Percentiles rank a stretch among this genome's conserved stretches.
Evolutionary conservation across 2,329 filamentous ascomycete species (phyloP).

Genomic region (Coniochaeta prunicola): DNA sequence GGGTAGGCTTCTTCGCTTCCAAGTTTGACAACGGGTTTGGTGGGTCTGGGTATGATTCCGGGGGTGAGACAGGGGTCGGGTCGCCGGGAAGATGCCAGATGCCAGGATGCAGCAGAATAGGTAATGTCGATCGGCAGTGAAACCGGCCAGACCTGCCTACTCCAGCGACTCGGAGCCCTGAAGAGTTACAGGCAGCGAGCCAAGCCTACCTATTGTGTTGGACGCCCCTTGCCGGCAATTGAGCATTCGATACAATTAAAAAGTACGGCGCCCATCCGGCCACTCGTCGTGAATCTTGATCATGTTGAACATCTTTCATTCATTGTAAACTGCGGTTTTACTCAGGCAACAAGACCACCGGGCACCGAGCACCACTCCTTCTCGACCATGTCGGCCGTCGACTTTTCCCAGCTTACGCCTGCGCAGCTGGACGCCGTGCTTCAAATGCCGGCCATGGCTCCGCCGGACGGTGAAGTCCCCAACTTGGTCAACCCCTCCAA

Average conservation of each 20-base stretch:
- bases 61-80: neutral
- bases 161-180: neutral
- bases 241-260: neutral
- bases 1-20: neutral
- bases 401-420: slow-evolving; percentile 1
- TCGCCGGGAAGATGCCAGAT: neutral
- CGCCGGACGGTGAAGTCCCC: neutral
- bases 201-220: neutral
- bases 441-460: neutral
- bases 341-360: neutral
- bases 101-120: neutral
- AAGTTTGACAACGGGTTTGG: neutral
- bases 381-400: neutral
- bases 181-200: neutral
- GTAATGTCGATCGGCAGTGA: neutral
- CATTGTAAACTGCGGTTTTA: neutral
- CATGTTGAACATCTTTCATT: neutral
- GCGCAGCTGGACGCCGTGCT: neutral
- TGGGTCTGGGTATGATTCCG: neutral
- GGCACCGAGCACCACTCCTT: neutral
- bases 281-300: neutral
- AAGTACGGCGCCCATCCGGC: slow-evolving; percentile 1
- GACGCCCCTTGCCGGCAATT: neutral
- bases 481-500: slow-evolving; percentile 7
- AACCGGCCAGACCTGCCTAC: slow-evolving; percentile 1